A percentile compares a stretch with the other conserved stretches of the same genome.
Evolutionary conservation across 345 rosid genomes (phyloP).

Genomic region (Eucalyptus tenuipes): DNA sequence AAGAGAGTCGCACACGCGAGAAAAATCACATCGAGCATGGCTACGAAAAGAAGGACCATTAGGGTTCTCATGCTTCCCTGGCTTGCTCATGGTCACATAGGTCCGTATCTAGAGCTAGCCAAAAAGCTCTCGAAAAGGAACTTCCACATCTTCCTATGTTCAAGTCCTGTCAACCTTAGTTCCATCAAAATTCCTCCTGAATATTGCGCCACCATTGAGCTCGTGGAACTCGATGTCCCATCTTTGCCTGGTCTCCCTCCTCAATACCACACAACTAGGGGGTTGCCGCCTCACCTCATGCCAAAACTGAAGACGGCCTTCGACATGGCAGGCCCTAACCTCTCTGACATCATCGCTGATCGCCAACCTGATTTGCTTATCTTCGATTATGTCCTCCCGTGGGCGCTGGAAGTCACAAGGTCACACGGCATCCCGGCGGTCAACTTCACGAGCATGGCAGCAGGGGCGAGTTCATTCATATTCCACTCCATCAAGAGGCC

Average conservation of each 20-base stretch:
- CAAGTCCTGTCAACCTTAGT: conserved; percentile 9
- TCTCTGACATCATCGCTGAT: neutral
- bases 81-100: conserved; percentile 34
- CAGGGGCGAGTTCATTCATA: neutral
- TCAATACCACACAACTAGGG: conserved; percentile 23
- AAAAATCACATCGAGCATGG: neutral
- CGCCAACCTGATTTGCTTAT: conserved; percentile 6
- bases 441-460: neutral
- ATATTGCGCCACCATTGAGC: neutral
- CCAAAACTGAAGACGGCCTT: neutral
- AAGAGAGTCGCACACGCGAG: neutral
- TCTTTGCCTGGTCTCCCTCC: conserved; percentile 27
- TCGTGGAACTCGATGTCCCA: conserved; percentile 19
- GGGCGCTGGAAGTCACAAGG: conserved; percentile 19
- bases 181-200: neutral
- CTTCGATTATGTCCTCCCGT: conserved; percentile 16
- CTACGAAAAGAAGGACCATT: neutral
- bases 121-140: conserved; percentile 11
- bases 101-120: conserved; percentile 28
- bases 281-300: conserved; percentile 18
- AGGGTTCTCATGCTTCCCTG: conserved; percentile 32
- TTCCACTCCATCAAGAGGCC: neutral
- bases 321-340: neutral
- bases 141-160: conserved; percentile 13
- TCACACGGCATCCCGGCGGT: conserved; percentile 12